Base-by-base conservation (phyloP, 2,329 filamentous ascomycete species). In the Hirsutella minnesotensis region DNA sequence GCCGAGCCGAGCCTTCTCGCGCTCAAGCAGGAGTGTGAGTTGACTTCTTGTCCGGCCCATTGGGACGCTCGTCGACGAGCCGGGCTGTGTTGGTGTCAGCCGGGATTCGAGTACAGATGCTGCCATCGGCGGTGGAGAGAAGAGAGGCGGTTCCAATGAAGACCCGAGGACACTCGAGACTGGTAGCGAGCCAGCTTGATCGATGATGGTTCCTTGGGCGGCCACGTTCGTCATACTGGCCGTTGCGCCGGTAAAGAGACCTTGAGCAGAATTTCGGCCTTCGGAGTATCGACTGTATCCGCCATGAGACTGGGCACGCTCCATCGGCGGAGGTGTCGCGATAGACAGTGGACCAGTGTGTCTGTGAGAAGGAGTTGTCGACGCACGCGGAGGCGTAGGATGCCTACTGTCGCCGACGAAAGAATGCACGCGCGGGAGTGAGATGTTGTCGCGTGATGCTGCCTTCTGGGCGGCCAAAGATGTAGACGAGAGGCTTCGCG, bases 31-130 rank as follows among this genome's bases (percentile, higher is more conserved):
- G 4, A 80, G 59, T 9, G 70, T 72, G 22, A 81, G 61, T 53
- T 80, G 75, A 50, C 75, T 79, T 56, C 71, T 77, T n/a, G 75
- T 73, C 44, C 74, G 65, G n/a, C 66, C 73, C 39, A 79, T 60
- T 4, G 70, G 72, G 8, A 74, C 62, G 13, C 58, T 58, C 21
- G 68, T 59, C 13, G 64, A 60, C 10, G 63, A 56, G 36, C 63
- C 70, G 4, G 70, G 72, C 43, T 65, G 66, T 1, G 72, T 76
- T 20, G 73, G 73, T 4, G 63, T 66, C 44, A 75, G 67, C 19
- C 61, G 53, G 9, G 64, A 61, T 21, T 63, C 61, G 8, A 58
- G 52, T 16, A 61, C 48, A 12, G 56, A 60, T 3, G 53, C 48
- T 8, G 49, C 45, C 9, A 47, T 49, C 18, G 50, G 47, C 21